phyloP scores from a whole-genome alignment of 441 rosid species.

The Populus hybrid region DNA sequence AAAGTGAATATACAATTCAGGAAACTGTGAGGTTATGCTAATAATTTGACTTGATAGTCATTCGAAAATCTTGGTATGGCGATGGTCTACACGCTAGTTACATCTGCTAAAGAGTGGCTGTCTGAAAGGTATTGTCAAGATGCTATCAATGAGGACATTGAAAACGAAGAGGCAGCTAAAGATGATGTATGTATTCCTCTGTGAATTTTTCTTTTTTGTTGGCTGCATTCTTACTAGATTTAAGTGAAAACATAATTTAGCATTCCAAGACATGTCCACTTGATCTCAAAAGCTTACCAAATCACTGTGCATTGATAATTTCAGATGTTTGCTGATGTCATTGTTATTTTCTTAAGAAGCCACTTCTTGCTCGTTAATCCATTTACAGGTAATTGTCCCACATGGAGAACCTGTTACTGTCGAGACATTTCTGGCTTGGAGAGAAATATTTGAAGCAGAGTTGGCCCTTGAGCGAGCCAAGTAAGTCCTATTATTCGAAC shows the following conservation, averaged over 20 bases:
- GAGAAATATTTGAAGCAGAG: constrained; percentile 97
- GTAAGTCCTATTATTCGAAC: constrained; percentile 42
- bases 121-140: constrained; percentile 74
- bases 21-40: not conserved
- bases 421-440: constrained; percentile 92
- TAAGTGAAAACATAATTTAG: constrained; percentile 3
- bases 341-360: constrained; percentile 1
- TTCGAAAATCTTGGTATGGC: constrained; percentile 96
- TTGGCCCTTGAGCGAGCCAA: constrained; percentile 95
- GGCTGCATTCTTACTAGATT: constrained; percentile 16
- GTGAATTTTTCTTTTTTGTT: not conserved
- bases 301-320: not conserved
- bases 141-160: constrained; percentile 37
- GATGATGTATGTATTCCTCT: constrained; percentile 61
- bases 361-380: not conserved
- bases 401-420: constrained; percentile 98
- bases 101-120: constrained; percentile 94
- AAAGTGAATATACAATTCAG: not conserved
- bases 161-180: constrained; percentile 64
- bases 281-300: not conserved
- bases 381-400: constrained; percentile 70
- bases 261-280: not conserved
- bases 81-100: constrained; percentile 84
- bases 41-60: constrained; percentile 40
- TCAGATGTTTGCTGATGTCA: not conserved